These are phyloP conservation scores for Plectosphaerella sp. DNA, from an alignment of 2,329 filamentous ascomycete genomes.

Conservation along the genomic window DNA sequence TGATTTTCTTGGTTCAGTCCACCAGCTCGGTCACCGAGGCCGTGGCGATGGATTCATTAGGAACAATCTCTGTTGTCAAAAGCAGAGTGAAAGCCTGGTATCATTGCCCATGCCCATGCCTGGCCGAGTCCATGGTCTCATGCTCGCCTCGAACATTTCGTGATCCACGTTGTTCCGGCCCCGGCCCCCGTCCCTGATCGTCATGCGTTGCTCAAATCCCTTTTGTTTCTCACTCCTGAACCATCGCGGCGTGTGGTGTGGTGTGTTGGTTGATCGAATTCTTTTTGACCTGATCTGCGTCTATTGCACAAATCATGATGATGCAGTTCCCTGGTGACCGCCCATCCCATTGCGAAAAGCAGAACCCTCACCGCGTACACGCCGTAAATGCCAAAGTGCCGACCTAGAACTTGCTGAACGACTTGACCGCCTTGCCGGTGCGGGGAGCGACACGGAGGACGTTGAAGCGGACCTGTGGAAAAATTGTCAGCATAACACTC, in stretches of 20 bases:
- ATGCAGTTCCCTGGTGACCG: slow-evolving; percentile 16
- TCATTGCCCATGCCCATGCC: not conserved
- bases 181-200: not conserved
- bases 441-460: slow-evolving; percentile 96
- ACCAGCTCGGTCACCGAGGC: no score
- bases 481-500: slow-evolving; percentile 5
- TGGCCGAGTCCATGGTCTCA: not conserved
- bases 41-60: not conserved
- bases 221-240: slow-evolving; percentile 29
- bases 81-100: not conserved
- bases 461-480: slow-evolving; percentile 89
- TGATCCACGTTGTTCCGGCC: not conserved
- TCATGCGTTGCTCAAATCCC: slow-evolving; percentile 20
- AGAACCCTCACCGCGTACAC: slow-evolving; percentile 41
- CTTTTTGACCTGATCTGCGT: slow-evolving; percentile 26
- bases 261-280: slow-evolving; percentile 14
- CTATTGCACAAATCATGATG: slow-evolving; percentile 37
- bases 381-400: slow-evolving; percentile 50
- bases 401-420: slow-evolving; percentile 96
- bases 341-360: slow-evolving; percentile 21
- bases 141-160: not conserved
- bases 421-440: slow-evolving; percentile 96
- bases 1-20: no score
- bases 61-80: not conserved
- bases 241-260: not conserved